phyloP scores from a whole-genome alignment of 1,139 yeast genomes.

The Candida sp. region DNA sequence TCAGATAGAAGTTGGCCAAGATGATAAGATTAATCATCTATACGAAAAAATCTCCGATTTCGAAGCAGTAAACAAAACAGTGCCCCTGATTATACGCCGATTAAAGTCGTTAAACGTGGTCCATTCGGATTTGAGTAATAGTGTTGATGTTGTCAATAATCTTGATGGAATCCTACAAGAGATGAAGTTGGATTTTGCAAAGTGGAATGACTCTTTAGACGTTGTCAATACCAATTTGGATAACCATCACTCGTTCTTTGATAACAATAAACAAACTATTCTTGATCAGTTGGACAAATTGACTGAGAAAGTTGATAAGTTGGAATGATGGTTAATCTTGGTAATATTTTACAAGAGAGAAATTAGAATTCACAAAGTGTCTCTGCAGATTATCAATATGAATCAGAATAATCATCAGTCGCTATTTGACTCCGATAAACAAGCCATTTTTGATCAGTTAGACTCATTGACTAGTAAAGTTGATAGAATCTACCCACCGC shows the following conservation, averaged over 20 bases:
- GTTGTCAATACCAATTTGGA: background rate
- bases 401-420: no score
- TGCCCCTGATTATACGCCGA: slow-evolving; percentile 43
- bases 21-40: slow-evolving; percentile 34
- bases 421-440: no score
- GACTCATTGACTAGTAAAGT: no score
- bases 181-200: slow-evolving; percentile 32
- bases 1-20: slow-evolving; percentile 4
- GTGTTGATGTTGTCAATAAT: slow-evolving; percentile 21
- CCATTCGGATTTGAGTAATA: slow-evolving; percentile 36
- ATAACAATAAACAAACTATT: background rate
- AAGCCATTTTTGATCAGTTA: no score
- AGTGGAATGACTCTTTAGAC: slow-evolving; percentile 32
- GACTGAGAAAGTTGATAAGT: background rate
- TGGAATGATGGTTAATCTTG: no score
- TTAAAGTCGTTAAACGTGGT: slow-evolving; percentile 41
- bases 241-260: background rate
- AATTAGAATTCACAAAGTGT: no score
- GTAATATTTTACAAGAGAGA: no score
- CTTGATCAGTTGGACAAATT: background rate
- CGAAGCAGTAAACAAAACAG: slow-evolving; percentile 23
- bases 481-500: no score
- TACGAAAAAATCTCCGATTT: slow-evolving; percentile 33
- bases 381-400: no score
- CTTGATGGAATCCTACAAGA: slow-evolving; percentile 34